Evolutionary conservation across 1,139 yeast species (phyloP).

Genomic region (Schizosaccharomyces versatilis): DNA sequence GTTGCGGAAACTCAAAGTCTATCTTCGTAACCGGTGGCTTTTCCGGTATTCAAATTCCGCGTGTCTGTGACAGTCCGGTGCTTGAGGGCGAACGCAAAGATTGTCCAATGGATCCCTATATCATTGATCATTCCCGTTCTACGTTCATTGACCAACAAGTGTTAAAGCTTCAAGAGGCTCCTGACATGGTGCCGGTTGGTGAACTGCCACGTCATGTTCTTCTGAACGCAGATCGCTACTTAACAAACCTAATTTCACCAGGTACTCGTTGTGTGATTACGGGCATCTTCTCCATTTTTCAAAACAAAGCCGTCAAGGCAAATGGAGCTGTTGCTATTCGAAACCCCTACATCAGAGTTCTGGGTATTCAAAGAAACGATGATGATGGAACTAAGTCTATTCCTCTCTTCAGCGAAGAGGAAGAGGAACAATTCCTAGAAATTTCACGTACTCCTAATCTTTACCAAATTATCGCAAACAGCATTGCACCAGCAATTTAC

Average conservation of each 20-base stretch:
- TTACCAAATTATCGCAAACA: slow-evolving; percentile 61
- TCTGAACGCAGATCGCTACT: slow-evolving; percentile 68
- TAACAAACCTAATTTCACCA: slow-evolving; percentile 79
- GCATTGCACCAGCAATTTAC: slow-evolving; percentile 91
- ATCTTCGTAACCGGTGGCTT: slow-evolving; percentile 51
- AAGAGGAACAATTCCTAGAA: slow-evolving; percentile 72
- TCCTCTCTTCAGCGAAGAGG: slow-evolving; percentile 66
- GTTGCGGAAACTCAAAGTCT: slow-evolving; percentile 60
- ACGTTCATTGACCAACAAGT: slow-evolving; percentile 84
- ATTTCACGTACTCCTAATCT: slow-evolving; percentile 65
- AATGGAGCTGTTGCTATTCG: slow-evolving; percentile 60
- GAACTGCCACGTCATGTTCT: slow-evolving; percentile 93
- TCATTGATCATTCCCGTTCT: slow-evolving; percentile 82
- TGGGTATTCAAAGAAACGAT: slow-evolving; percentile 68
- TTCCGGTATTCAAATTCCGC: slow-evolving; percentile 61
- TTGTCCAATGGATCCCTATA: slow-evolving; percentile 82
- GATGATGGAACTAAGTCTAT: slow-evolving; percentile 43
- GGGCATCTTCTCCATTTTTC: slow-evolving; percentile 82
- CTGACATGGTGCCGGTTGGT: slow-evolving; percentile 96
- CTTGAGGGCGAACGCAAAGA: slow-evolving; percentile 41
- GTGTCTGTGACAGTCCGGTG: slow-evolving; percentile 33
- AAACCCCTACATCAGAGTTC: slow-evolving; percentile 69
- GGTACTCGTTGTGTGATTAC: slow-evolving; percentile 83
- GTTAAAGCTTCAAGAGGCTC: slow-evolving; percentile 80
- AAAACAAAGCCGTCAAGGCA: slow-evolving; percentile 31